phyloP scores from a whole-genome alignment of 805 yeast species.

The Saccharomycopsis fodiens region DNA sequence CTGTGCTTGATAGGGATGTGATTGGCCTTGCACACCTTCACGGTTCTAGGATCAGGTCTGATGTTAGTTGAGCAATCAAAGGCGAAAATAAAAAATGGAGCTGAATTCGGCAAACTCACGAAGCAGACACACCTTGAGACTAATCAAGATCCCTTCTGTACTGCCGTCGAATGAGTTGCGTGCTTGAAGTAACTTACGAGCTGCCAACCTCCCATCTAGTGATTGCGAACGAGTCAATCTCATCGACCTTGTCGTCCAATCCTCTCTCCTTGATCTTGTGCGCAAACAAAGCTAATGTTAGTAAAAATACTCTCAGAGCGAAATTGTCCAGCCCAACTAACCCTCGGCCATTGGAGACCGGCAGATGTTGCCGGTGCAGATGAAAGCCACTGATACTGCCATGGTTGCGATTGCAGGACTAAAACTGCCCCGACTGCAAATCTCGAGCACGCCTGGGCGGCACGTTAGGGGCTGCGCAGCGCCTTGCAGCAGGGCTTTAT shows the following conservation, averaged over 20 bases:
- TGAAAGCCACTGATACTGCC: slow-evolving; percentile 13
- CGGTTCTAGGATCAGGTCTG: slow-evolving; percentile 13
- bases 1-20: slow-evolving; percentile 13
- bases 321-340: neutral
- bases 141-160: too few species aligned
- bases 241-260: slow-evolving; percentile 2
- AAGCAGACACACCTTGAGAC: too few species aligned
- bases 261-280: slow-evolving; percentile 10
- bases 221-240: slow-evolving; percentile 15
- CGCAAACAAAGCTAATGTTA: slow-evolving; percentile 12
- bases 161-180: too few species aligned
- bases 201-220: slow-evolving; percentile 17
- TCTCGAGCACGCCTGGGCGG: too few species aligned
- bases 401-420: too few species aligned
- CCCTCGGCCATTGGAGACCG: slow-evolving; percentile 19
- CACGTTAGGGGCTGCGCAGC: neutral
- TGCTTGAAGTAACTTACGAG: neutral
- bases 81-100: too few species aligned
- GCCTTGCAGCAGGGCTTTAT: neutral
- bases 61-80: too few species aligned
- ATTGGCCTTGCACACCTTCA: slow-evolving; percentile 7
- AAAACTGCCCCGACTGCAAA: too few species aligned
- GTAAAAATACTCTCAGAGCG: neutral
- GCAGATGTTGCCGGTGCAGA: slow-evolving; percentile 19
- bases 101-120: too few species aligned